A percentile compares a stretch with the other conserved stretches of the same genome.
phyloP scores from a whole-genome alignment of 768 basidiomycete species.

The Lepiota venenata region DNA sequence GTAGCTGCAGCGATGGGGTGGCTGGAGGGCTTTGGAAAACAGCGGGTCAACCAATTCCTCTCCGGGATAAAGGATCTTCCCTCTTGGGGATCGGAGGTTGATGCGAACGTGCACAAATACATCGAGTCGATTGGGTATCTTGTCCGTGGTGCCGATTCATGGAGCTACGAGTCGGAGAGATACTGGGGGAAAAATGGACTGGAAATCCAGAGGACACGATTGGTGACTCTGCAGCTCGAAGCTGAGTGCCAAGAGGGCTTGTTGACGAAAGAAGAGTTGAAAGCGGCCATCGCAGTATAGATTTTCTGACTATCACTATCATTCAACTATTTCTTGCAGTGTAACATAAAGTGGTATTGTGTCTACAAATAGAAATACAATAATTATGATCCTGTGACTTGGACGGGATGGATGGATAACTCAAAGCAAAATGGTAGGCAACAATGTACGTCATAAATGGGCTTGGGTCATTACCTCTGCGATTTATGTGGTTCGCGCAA shows the following conservation, averaged over 20 bases:
- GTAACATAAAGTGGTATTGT: no score
- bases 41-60: slow-evolving; percentile 11
- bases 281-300: not conserved
- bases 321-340: no score
- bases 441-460: no score
- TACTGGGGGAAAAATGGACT: slow-evolving; percentile 16
- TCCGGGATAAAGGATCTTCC: slow-evolving; percentile 7
- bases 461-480: no score
- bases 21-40: slow-evolving; percentile 9
- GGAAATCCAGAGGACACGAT: slow-evolving; percentile 17
- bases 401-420: no score
- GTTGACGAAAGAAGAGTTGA: slow-evolving; percentile 3
- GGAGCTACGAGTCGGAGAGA: slow-evolving; percentile 4
- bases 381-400: no score
- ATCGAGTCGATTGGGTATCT: slow-evolving; percentile 12
- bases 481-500: no score
- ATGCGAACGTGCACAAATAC: slow-evolving; percentile 13
- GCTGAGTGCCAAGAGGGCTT: slow-evolving; percentile 1
- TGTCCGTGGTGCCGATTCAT: slow-evolving; percentile 15
- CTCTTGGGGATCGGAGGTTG: slow-evolving; percentile 14
- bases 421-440: no score
- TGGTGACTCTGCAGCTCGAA: slow-evolving; percentile 15
- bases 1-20: slow-evolving; percentile 15
- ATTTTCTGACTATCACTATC: no score
- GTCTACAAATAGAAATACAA: no score